phyloP scores from a whole-genome alignment of 1,284 basidiomycete species.

The Marasmius sp. region DNA sequence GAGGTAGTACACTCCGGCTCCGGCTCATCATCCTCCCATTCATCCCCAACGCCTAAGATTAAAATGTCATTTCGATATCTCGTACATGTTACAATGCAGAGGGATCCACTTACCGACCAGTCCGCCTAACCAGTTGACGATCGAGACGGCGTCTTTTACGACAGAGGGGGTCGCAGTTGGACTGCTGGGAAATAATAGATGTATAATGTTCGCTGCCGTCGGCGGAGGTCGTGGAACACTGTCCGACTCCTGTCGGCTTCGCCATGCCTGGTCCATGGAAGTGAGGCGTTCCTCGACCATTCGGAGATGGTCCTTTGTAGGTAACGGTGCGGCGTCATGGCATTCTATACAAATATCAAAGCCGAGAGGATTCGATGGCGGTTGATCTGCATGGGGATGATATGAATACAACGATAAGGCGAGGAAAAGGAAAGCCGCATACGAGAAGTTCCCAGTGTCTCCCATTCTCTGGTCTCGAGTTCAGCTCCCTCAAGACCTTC shows the following conservation, averaged over 20 bases:
- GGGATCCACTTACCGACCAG: background rate
- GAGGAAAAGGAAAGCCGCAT: background rate
- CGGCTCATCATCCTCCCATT: background rate
- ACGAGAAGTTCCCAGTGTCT: background rate
- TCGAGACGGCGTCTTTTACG: slow-evolving; percentile 52
- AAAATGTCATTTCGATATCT: background rate
- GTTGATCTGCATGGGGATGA: slow-evolving; percentile 45
- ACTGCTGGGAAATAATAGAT: slow-evolving; percentile 69
- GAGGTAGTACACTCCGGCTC: background rate
- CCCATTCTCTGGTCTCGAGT: background rate
- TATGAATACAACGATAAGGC: slow-evolving; percentile 31
- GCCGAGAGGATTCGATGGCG: slow-evolving; percentile 58
- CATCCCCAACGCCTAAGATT: background rate
- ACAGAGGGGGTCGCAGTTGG: slow-evolving; percentile 50
- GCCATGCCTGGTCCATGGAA: slow-evolving; percentile 63
- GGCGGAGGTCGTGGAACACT: slow-evolving; percentile 58
- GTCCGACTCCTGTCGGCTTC: slow-evolving; percentile 24
- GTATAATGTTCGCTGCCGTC: slow-evolving; percentile 71
- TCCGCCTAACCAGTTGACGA: slow-evolving; percentile 45
- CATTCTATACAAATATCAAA: slow-evolving; percentile 88
- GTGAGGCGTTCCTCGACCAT: slow-evolving; percentile 72
- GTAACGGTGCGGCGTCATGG: slow-evolving; percentile 75
- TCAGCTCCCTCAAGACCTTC: background rate
- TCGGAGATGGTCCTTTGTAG: slow-evolving; percentile 57
- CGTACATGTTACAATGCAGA: background rate